A percentile compares a stretch with the other conserved stretches of the same genome.
Evolutionary conservation across 768 basidiomycete genomes (phyloP).

Genomic region (Polyporus arcularius): DNA sequence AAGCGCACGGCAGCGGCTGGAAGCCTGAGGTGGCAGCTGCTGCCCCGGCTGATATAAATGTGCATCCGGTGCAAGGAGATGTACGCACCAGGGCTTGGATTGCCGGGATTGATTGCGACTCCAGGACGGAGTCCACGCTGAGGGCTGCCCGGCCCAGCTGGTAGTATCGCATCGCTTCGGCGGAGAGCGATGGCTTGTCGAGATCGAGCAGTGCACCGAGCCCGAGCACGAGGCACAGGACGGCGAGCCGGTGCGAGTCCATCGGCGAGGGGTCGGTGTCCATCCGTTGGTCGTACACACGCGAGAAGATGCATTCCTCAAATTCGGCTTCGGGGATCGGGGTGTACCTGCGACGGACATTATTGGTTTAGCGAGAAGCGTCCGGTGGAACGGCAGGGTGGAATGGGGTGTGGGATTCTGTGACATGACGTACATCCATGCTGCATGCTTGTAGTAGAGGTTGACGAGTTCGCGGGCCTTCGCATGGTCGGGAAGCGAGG

Average conservation of each 20-base stretch:
- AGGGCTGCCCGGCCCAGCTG: constrained; percentile 62
- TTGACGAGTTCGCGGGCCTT: constrained; percentile 41
- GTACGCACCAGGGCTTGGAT: constrained; percentile 64
- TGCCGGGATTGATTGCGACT: constrained; percentile 61
- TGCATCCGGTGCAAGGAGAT: background rate
- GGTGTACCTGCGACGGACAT: constrained; percentile 50
- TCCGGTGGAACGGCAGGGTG: background rate
- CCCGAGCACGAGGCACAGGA: constrained; percentile 66
- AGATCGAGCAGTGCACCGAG: constrained; percentile 65
- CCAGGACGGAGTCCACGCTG: constrained; percentile 62
- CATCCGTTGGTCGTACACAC: constrained; percentile 47
- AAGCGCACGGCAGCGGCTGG: background rate
- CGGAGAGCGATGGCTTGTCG: constrained; percentile 50
- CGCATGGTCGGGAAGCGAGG: constrained; percentile 44
- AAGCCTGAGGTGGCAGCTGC: background rate
- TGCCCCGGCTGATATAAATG: background rate
- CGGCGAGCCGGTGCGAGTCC: constrained; percentile 55
- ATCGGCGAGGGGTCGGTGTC: constrained; percentile 31
- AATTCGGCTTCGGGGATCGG: constrained; percentile 65
- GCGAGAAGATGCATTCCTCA: constrained; percentile 49
- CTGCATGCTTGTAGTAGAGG: constrained; percentile 66
- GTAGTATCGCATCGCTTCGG: constrained; percentile 60
- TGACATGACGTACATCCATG: constrained; percentile 60
- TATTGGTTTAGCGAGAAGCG: background rate
- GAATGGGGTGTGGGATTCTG: background rate